A percentile compares a stretch with the other conserved stretches of the same genome.
Conservation (phyloP, 2,329 filamentous ascomycete genomes). For the Alternaria alternata region DNA sequence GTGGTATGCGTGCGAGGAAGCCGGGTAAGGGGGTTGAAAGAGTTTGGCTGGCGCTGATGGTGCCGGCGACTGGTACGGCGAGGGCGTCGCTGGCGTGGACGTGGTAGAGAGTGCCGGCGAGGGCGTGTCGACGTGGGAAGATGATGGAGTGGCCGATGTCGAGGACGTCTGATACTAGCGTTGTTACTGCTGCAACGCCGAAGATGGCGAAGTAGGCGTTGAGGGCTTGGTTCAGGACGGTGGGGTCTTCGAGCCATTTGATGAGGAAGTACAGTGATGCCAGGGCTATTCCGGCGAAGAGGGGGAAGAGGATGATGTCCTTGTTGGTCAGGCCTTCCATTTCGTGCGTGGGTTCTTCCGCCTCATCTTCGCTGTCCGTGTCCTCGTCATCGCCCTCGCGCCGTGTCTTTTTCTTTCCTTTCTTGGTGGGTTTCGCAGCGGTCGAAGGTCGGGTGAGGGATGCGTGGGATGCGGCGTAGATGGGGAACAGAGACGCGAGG, state of each 20-base stretch:
- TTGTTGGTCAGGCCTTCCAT: conserved; percentile 75
- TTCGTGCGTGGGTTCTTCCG: conserved; percentile 61
- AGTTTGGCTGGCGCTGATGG: conserved; percentile 27
- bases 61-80: conserved; percentile 43
- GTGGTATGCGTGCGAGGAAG: conserved; percentile 56
- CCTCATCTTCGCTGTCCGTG: conserved; percentile 60
- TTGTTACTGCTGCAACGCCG: conserved; percentile 78
- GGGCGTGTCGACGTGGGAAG: conserved; percentile 75
- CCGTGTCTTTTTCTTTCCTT: conserved; percentile 58
- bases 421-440: conserved; percentile 69
- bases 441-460: conserved; percentile 84
- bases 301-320: conserved; percentile 85
- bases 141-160: conserved; percentile 70
- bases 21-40: conserved; percentile 62
- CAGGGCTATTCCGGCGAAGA: conserved; percentile 77
- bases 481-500: conserved; percentile 78
- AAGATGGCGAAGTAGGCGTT: conserved; percentile 83
- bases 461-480: conserved; percentile 85
- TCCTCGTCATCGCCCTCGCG: conserved; percentile 30
- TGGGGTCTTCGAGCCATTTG: conserved; percentile 84
- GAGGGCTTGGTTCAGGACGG: conserved; percentile 81
- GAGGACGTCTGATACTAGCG: conserved; percentile 76
- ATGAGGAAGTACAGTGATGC: conserved; percentile 85
- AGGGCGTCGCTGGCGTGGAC: conserved; percentile 49
- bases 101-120: conserved; percentile 60